phyloP scores from a whole-genome alignment of 2,329 filamentous ascomycete genomes.

The Graphilbum ipis-grandicollis region DNA sequence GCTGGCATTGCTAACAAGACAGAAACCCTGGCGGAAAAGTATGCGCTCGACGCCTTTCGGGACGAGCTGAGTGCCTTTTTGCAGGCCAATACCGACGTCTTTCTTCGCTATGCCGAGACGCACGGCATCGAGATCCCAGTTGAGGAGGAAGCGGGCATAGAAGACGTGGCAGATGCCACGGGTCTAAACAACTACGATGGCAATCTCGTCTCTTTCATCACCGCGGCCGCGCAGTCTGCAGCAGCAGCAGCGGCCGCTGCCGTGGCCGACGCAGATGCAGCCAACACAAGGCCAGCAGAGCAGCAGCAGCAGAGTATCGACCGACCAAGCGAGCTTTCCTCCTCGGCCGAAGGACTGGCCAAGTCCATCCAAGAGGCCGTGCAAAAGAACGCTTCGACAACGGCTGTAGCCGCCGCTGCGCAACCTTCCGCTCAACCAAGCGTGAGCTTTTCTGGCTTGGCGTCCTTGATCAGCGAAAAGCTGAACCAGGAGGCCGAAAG shows the following conservation, averaged over 20 bases:
- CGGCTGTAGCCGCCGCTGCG: not conserved
- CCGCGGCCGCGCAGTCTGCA: not conserved
- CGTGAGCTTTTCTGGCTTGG: constrained; percentile 7
- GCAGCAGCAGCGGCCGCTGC: not conserved
- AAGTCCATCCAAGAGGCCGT: constrained; percentile 11
- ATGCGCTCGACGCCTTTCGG: constrained; percentile 21
- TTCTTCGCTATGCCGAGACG: constrained; percentile 19
- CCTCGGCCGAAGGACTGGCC: constrained; percentile 5
- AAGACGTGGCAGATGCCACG: constrained; percentile 4
- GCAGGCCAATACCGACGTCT: constrained; percentile 14
- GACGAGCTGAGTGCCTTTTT: constrained; percentile 15
- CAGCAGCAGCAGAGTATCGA: not conserved
- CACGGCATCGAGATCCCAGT: constrained; percentile 20
- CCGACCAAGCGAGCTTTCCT: not conserved
- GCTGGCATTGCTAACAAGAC: no score
- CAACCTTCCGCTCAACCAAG: not conserved
- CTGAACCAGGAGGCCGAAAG: constrained; percentile 6
- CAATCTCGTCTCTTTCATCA: not conserved
- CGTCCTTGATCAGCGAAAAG: constrained; percentile 13
- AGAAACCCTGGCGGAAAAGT: constrained; percentile 18
- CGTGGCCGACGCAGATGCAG: not conserved
- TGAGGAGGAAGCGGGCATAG: constrained; percentile 13
- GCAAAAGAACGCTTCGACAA: constrained; percentile 4
- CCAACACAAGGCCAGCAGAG: not conserved
- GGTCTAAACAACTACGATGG: not conserved